Evolutionary conservation across 2,329 filamentous ascomycete species (phyloP), one percentile per base, ranked within the genome.

Genomic region (Dactylellina drechsleri): DNA sequence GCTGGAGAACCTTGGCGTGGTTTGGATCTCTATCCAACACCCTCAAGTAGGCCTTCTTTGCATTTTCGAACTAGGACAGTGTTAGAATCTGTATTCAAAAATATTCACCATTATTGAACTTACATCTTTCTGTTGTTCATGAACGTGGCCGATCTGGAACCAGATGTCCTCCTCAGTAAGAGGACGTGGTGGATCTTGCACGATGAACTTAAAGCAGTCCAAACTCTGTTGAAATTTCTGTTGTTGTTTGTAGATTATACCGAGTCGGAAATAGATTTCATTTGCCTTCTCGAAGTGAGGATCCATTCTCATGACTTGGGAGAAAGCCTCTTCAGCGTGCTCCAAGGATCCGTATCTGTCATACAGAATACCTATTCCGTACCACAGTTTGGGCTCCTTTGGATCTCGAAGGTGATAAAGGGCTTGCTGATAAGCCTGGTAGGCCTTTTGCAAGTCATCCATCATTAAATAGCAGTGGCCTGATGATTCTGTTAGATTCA

Each of bases 221-320:
- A 98, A 85, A 85, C 93, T 97, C 81, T 96, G 91, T 61, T 86
- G 86, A 81, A 93, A 99, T 82, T 98, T 98, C 76, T 93, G 90
- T 81, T 98, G 95, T 80, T 98, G 94, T 82, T 99, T 99, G 85
- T 98, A 98, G 78, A 99, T 98, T 84, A 99, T 99, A n/a, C 95
- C 95, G 7, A 99, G 87, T 28, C 95, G 89, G 83, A 99, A 99
- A 82, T 98, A 99, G 64, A 99, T 98, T 82, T 99, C 95, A 80
- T 98, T 98, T 68, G 94, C 93, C 86, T 99, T 99, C 81, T 99
- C 95, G 79, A 98, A 98, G 79, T 93, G 90, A 3, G 94, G 95
- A 80, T 97, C 91, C 90, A 99, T 98, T 79, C 92, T 91, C 95
- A 99, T 98, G 77, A 99, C 95, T 81, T 98, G 92, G 1, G 94